Evolutionary conservation across 192 early-diverging fungal species (phyloP), one percentile per base, ranked within the genome.

Genomic region (Gamsiella multidivaricata): DNA sequence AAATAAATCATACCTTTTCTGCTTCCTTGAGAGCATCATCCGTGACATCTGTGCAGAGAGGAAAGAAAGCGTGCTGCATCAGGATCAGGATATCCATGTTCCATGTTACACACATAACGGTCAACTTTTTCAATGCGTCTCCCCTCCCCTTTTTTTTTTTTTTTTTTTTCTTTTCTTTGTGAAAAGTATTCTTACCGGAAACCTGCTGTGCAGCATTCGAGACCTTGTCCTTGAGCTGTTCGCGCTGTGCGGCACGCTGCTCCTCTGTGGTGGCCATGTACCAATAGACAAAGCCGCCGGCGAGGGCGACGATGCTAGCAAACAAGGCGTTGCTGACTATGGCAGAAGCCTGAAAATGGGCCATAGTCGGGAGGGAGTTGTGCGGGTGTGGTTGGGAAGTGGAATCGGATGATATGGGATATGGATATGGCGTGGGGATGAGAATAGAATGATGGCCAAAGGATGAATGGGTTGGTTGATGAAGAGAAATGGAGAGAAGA

Each of bases 241-340:
- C 59, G 3, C 59, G 59, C 37, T 78, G 74, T 18, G 23, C 39
- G 4, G 59, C 65, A 20, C 74, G 74, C 41, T 78, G 42, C 25
- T 78, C 74, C 29, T 78, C 74, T 3, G 65, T 78, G n/a, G 74
- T 78, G 31, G 74, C 7, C 74, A 78, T 78, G 42, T 69, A 78
- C 74, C 74, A 78, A 47, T 78, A 78, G 46, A 59, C 61, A 20
- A 50, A 14, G 25, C 68, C 54, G n/a, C 74, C 39, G 11, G 65
- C 64, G 20, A 78, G 54, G 23, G 74, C 37, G 22, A 78, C 29
- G 18, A 69, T 22, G 12, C 65, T 39, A 15, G 65, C 66, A n/a
- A 78, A 25, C 31, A 68, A 1, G n/a, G 65, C 28, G 33, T 69
- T 69, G 47, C 49, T 64, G 8, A 34, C 18, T n/a, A 32, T 17